Evolutionary conservation across 495 filamentous ascomycete species (phyloP).

Genomic region (Barbatosphaeria neglecta): DNA sequence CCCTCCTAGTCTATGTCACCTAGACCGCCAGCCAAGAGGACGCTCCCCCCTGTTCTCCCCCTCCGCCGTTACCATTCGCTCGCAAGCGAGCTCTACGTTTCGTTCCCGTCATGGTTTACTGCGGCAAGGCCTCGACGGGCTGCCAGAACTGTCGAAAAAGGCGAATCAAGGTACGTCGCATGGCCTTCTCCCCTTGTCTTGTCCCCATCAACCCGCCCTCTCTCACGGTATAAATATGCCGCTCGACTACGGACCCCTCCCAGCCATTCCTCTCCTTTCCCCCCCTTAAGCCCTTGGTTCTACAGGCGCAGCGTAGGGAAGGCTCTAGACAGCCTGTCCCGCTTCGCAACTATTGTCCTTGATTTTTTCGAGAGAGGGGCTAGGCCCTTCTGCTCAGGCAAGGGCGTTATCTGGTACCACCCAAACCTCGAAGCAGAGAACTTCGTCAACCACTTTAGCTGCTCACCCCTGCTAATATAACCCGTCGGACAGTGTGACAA

Average conservation of each 20-base stretch:
- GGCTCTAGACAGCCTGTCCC: background rate
- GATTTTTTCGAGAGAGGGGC: background rate
- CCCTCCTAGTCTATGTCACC: background rate
- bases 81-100: background rate
- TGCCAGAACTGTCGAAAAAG: constrained; percentile 55
- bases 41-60: background rate
- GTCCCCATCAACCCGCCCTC: constrained; percentile 22
- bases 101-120: constrained; percentile 50
- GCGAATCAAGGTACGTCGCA: constrained; percentile 46
- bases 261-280: background rate
- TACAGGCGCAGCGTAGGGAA: background rate
- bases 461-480: constrained; percentile 6
- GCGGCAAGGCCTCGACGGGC: constrained; percentile 56
- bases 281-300: background rate
- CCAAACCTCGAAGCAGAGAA: background rate
- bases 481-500: constrained; percentile 47
- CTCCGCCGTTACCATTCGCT: background rate
- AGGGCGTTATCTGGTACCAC: background rate
- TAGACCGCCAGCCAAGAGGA: background rate
- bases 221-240: background rate
- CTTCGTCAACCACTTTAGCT: constrained; percentile 11
- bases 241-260: too few relatives aligned
- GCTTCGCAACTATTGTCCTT: background rate
- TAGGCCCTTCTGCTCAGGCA: background rate
- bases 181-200: background rate